Base-by-base conservation (phyloP, 352 stramenopile genomes). In the Pythium sukuiense region DNA sequence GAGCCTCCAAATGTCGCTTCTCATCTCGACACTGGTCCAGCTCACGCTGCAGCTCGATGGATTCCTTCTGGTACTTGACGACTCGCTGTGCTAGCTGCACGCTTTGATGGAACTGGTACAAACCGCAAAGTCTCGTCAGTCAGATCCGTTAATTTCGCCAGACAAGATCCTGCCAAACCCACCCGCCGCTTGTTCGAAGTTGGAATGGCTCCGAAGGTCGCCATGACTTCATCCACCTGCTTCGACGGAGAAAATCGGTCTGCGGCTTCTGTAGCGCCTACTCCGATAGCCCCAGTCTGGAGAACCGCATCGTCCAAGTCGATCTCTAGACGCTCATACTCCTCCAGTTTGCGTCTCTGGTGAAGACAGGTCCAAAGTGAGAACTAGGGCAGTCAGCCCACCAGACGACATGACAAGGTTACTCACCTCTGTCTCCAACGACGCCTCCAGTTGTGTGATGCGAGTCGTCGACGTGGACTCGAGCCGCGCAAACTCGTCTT, bases 261-360 rank as follows among this genome's bases (percentile, higher is more conserved):
- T 11, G 5, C 33, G 18, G 30, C 33, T n/a, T 57, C 52, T 65
- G 27, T 61, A 50, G 6, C 54, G 20, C 35, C 54, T 18, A 16
- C 54, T 18, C 30, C 18, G 13, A 89, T 67, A 11, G 76, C 77
- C 0, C 84, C 85, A 1, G 81, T 88, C 70, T 93, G 82, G 0
- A 91, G 35, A 11, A 90, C 71, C 7, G 82, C 85, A 18, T 80
- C 68, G 55, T 93, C 85, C 59, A 93, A 71, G 53, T 93, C 83
- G 27, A 90, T 74, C 57, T 93, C 85, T 13, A 93, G 72, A 32
- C 85, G 59, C 30, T 93, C 85, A 65, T 93, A 93, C 55, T 90
- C 79, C 49, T 83, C 80, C 13, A 93, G 45, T 18, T 86, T 85
- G 37, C 76, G 77, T 33, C 73, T 65, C 85, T 90, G 55, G 24